Evolutionary conservation across 2,329 filamentous ascomycete genomes (phyloP), one percentile per base, ranked within the genome.

Genomic region (Ophiostoma sp.): DNA sequence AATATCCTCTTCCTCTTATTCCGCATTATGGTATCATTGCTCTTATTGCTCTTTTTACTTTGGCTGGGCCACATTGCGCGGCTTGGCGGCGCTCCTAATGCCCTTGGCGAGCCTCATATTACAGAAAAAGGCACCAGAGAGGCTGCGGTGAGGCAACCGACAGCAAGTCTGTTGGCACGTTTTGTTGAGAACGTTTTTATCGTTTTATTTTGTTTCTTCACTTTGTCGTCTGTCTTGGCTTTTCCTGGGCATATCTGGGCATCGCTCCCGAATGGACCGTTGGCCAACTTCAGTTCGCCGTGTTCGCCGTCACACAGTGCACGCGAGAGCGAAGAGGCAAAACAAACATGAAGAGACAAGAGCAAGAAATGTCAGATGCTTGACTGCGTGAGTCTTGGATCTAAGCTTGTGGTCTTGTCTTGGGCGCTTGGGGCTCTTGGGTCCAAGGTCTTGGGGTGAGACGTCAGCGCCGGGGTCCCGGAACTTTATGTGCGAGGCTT

Each of bases 41-140:
- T n/a, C n/a, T n/a, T n/a, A n/a, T n/a, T n/a, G n/a, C 17, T 68
- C 42, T 48, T 19, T 17, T 48, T 48, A 15, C 42, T 45, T 68
- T 31, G 12, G 63, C 63, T 50, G 64, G 63, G 42, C 42, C 25
- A 15, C 17, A 50, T 69, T 11, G 66, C 45, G 66, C 45, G 48
- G 28, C 66, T 69, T 69, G 66, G 66, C 66, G 17, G 48, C 31
- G 28, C 42, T 52, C 8, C 28, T 25, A 45, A 31, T 33, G 19
- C 17, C 45, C 66, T 69, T 69, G 66, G 66, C 66, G 48, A 55
- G 64, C 64, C 64, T 69, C 66, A 55, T 69, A 55, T 69, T 28
- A 19, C 66, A 31, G 28, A 31, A 39, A 52, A 48, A 68, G 52
- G 52, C 25, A 57, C 22, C 11, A 55, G n/a, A 55, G 50, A 55